A percentile compares a stretch with the other conserved stretches of the same genome.
Conservation (phyloP, 2,329 filamentous ascomycete species). For the Talaromyces sp. region DNA sequence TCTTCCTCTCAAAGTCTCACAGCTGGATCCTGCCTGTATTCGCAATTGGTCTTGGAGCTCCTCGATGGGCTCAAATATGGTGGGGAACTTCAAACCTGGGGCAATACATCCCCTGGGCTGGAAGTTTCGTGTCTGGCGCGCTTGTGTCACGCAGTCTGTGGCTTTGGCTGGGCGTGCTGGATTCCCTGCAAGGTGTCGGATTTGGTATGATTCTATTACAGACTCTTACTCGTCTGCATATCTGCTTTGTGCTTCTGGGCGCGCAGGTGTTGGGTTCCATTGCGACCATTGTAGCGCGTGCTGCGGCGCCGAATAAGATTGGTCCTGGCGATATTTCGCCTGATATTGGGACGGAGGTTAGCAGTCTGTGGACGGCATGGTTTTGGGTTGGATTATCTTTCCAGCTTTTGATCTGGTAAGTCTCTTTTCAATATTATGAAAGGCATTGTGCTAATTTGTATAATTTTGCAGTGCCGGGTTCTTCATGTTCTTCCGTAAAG, state of each 20-base stretch:
- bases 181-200: constrained; percentile 63
- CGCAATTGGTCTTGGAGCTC: constrained; percentile 62
- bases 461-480: constrained; percentile 33
- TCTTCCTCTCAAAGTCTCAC: constrained; percentile 56
- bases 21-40: constrained; percentile 66
- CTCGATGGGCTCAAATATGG: constrained; percentile 65
- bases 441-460: not conserved
- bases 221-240: constrained; percentile 63
- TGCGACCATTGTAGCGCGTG: constrained; percentile 60
- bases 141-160: constrained; percentile 58
- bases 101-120: constrained; percentile 61
- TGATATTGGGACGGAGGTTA: constrained; percentile 52
- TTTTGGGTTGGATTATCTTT: constrained; percentile 60
- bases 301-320: constrained; percentile 58
- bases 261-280: constrained; percentile 62
- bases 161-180: constrained; percentile 65
- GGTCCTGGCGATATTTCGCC: constrained; percentile 63
- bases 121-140: constrained; percentile 52
- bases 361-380: constrained; percentile 49
- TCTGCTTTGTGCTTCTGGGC: constrained; percentile 57
- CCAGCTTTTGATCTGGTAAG: constrained; percentile 58
- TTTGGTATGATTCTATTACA: constrained; percentile 66
- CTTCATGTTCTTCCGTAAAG: constrained; percentile 44
- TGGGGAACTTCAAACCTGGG: constrained; percentile 62
- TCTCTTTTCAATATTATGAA: constrained; percentile 36